These are phyloP conservation scores for Elymus sibiricus DNA, from an alignment of 176 grass and related monocot genomes.

Conservation along the genomic window DNA sequence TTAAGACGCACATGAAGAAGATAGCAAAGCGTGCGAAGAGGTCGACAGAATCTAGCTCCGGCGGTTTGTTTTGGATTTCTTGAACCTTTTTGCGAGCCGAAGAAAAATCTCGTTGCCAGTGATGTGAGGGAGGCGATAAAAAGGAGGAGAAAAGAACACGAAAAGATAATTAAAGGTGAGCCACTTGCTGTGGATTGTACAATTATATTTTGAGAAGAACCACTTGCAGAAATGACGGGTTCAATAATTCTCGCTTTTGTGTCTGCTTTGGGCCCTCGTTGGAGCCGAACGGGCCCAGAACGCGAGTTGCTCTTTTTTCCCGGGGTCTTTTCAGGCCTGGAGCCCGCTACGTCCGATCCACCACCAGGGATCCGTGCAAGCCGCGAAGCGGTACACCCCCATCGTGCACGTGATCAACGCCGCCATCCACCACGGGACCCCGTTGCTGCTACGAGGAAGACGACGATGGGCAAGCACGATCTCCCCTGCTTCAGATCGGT, in stretches of 20 bases:
- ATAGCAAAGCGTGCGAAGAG: not conserved
- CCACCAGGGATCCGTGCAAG: not conserved
- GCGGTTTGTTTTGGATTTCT: not conserved
- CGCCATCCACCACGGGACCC: not conserved
- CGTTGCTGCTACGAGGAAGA: not conserved
- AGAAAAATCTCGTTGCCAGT: not conserved
- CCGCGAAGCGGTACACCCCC: not conserved
- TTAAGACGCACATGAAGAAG: not conserved
- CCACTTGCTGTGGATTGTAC: not conserved
- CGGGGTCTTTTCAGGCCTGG: not conserved
- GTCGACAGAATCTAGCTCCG: not conserved
- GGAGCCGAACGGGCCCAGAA: not conserved
- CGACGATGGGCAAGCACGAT: not conserved
- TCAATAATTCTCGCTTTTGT: not conserved
- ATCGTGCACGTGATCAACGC: not conserved
- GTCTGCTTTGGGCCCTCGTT: not conserved
- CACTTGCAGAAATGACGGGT: not conserved
- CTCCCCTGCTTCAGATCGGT: not conserved
- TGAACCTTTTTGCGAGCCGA: not conserved
- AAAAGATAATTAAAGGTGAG: not conserved
- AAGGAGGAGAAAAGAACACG: not conserved
- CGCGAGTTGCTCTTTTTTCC: not conserved
- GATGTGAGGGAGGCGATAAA: not conserved
- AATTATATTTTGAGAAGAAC: not conserved
- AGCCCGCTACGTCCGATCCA: not conserved